Percentiles rank a stretch among this genome's conserved stretches.
Evolutionary conservation across 164 flowering plant genomes (phyloP).

Genomic region (Aristolochia californica): DNA sequence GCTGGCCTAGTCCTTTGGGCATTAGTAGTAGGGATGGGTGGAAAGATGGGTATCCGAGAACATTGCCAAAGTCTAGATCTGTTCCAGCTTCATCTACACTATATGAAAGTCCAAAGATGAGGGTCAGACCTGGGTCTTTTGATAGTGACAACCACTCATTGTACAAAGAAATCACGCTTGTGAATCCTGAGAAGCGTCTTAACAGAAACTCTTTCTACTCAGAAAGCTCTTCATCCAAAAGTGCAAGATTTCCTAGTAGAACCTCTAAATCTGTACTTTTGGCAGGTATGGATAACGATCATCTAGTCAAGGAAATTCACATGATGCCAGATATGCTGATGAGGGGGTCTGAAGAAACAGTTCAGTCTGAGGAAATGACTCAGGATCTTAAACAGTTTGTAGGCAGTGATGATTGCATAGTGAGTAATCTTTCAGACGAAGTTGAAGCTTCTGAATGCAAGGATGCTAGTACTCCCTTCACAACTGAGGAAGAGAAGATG

Average conservation of each 20-base stretch:
- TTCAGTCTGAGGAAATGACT: constrained; percentile 11
- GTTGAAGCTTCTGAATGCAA: constrained; percentile 5
- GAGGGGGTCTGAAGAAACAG: constrained; percentile 10
- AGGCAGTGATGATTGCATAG: not conserved
- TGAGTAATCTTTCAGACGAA: constrained; percentile 10
- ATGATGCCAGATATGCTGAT: constrained; percentile 12
- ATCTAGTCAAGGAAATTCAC: constrained; percentile 11
- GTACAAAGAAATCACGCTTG: constrained; percentile 16
- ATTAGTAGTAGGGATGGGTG: constrained; percentile 79
- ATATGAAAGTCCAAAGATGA: not conserved
- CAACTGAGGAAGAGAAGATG: constrained; percentile 6
- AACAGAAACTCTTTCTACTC: constrained; percentile 9
- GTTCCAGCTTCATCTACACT: constrained; percentile 7
- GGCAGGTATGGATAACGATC: constrained; percentile 8
- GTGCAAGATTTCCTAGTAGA: constrained; percentile 18
- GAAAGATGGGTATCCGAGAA: constrained; percentile 38
- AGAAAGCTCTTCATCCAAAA: constrained; percentile 17
- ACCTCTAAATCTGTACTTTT: constrained; percentile 15
- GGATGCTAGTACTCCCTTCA: constrained; percentile 5
- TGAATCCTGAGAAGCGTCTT: constrained; percentile 13
- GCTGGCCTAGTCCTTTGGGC: constrained; percentile 39
- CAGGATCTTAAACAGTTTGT: constrained; percentile 6
- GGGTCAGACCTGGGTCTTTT: constrained; percentile 14
- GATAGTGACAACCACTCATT: constrained; percentile 18
- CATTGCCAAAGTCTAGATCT: constrained; percentile 37